Base-by-base conservation (phyloP, 768 basidiomycete genomes). In the Pisolithus microcarpus region DNA sequence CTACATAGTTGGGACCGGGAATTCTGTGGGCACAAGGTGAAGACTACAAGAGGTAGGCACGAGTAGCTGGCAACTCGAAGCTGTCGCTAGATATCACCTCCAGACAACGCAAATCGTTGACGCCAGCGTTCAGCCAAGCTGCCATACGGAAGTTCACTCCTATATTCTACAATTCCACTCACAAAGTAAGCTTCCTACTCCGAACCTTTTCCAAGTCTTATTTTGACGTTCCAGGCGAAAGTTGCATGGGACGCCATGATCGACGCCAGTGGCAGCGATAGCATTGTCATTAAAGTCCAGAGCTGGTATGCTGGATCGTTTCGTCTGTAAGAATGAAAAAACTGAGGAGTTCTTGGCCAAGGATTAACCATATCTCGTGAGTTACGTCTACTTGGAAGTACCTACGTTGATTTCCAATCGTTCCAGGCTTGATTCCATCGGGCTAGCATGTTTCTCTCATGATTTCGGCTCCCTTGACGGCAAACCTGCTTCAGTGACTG, bases 21-120 rank as follows among this genome's bases (percentile, higher is more conserved):
- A 55, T 77, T n/a, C 51, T 76, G 15, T 68, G 68, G 57, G 66
- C 72, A 13, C 70, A 69, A 47, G 75, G 73, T 13, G 76, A 78
- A 23, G 62, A 45, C 38, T 75, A 78, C 58, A 70, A 64, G 44
- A 66, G 71, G 76, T 71, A 39, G 21, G 38, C n/a, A n/a, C 30
- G 30, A 15, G 8, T n/a, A 18, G 3, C 7, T n/a, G 4, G 1
- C 15, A 39, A 39, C 3, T 21, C 2, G 16, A n/a, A 21, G 38
- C 9, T 39, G 15, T 21, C 30, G 38, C 7, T 26, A 45, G 26
- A 5, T 48, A 21, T 26, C 21, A 6, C 49, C 30, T 31, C 11
- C 2, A 64, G 63, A 30, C 63, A 62, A 52, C 64, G 63, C 47
- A 61, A 60, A 51, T 51, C 63, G 7, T 46, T 62, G 48, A 59